phyloP scores from a whole-genome alignment of 202 grass and related monocot genomes.

The Schoenoplectus tabernaemontani region DNA sequence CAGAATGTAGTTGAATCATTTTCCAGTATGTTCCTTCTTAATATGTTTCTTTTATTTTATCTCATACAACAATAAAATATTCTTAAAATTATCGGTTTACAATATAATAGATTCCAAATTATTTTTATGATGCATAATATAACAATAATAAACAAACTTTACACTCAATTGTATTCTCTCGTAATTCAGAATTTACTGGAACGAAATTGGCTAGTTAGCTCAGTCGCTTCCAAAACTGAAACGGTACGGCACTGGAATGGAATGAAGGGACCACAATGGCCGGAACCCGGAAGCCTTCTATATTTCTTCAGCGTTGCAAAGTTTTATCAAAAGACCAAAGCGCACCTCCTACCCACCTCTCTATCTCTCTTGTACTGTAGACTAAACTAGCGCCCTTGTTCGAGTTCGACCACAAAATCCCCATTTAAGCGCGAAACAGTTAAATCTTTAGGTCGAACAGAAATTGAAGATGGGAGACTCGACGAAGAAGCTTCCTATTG shows the following conservation, averaged over 20 bases:
- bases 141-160: too few relatives aligned
- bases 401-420: not conserved
- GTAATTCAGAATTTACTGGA: too few relatives aligned
- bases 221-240: too few relatives aligned
- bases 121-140: too few relatives aligned
- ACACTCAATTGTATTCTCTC: too few relatives aligned
- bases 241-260: not conserved
- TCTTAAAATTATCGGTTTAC: too few relatives aligned
- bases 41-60: too few relatives aligned
- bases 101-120: too few relatives aligned
- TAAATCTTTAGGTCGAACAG: not conserved
- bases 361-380: not conserved
- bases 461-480: not conserved
- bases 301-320: not conserved
- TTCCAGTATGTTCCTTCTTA: too few relatives aligned
- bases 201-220: too few relatives aligned
- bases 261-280: not conserved
- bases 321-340: not conserved
- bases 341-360: not conserved
- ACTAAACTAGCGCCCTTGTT: not conserved
- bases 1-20: too few relatives aligned
- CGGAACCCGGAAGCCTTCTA: not conserved
- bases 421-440: not conserved
- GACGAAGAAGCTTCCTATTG: conserved; percentile 33
- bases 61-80: too few relatives aligned